Evolutionary conservation across 2,329 filamentous ascomycete species (phyloP).

Genomic region (Apiospora saccharicola): DNA sequence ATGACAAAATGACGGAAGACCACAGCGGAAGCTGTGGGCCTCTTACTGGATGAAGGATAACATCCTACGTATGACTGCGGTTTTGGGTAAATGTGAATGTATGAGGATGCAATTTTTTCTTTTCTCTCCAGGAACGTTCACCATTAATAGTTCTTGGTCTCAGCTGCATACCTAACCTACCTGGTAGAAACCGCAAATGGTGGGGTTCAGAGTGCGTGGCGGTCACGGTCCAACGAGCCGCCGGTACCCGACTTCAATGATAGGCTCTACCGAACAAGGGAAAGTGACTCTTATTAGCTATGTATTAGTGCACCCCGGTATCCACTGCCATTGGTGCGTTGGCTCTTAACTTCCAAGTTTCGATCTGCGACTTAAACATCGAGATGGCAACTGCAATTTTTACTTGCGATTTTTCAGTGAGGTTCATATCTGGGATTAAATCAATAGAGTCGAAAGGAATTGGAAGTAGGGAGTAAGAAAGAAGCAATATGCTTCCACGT

Average conservation of each 20-base stretch:
- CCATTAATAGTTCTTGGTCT: slow-evolving; percentile 1
- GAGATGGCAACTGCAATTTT: neutral
- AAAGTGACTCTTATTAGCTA: neutral
- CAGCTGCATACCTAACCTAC: slow-evolving; percentile 9
- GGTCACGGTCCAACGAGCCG: slow-evolving; percentile 11
- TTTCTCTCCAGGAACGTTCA: neutral
- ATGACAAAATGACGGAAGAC: slow-evolving; percentile 41
- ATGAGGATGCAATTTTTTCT: neutral
- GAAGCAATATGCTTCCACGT: neutral
- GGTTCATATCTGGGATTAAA: neutral
- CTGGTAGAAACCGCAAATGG: neutral
- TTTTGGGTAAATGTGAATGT: neutral
- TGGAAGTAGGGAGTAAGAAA: neutral
- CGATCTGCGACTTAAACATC: neutral
- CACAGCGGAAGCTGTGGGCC: slow-evolving; percentile 63
- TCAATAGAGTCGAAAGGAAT: neutral
- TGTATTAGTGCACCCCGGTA: neutral
- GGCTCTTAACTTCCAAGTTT: neutral
- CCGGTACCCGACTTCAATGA: slow-evolving; percentile 5
- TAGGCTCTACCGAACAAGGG: neutral
- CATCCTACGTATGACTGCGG: neutral
- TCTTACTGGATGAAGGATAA: slow-evolving; percentile 51
- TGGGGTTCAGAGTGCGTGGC: slow-evolving; percentile 19
- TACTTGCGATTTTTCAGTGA: no score
- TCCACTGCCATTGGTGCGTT: neutral